phyloP scores from a whole-genome alignment of 768 basidiomycete genomes.

The Crepidotus variabilis region DNA sequence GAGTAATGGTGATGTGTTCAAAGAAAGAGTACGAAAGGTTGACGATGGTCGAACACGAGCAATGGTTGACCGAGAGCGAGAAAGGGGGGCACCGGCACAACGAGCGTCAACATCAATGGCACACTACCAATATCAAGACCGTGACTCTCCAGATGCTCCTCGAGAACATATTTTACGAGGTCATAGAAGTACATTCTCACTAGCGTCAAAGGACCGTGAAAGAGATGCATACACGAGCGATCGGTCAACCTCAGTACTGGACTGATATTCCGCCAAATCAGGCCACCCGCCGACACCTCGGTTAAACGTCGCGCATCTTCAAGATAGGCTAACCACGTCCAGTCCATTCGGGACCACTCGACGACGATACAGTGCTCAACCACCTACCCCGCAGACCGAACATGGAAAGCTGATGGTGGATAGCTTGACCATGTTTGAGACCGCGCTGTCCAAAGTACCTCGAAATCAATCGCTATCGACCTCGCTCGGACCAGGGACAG shows the following conservation, averaged over 20 bases:
- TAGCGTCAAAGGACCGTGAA: slow-evolving; percentile 20
- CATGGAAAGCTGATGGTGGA: slow-evolving; percentile 73
- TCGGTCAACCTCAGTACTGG: slow-evolving; percentile 17
- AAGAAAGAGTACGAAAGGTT: slow-evolving; percentile 22
- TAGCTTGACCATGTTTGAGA: slow-evolving; percentile 65
- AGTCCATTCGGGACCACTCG: slow-evolving; percentile 21
- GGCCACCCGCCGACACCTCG: slow-evolving; percentile 11
- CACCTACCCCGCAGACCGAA: slow-evolving; percentile 35
- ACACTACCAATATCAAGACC: slow-evolving; percentile 34
- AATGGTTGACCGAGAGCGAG: slow-evolving; percentile 14
- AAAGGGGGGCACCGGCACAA: slow-evolving; percentile 24
- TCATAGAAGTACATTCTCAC: slow-evolving; percentile 37
- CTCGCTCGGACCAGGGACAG: slow-evolving; percentile 6
- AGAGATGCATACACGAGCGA: slow-evolving; percentile 5
- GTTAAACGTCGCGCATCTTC: slow-evolving; percentile 16
- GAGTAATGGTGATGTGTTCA: slow-evolving; percentile 21
- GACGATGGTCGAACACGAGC: slow-evolving; percentile 20
- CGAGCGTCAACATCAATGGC: slow-evolving; percentile 55
- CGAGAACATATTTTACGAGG: slow-evolving; percentile 28
- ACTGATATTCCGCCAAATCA: slow-evolving; percentile 14
- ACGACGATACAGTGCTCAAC: slow-evolving; percentile 17
- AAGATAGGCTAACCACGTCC: slow-evolving; percentile 15
- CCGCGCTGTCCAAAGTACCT: slow-evolving; percentile 55
- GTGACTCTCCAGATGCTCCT: slow-evolving; percentile 14
- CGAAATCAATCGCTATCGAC: neutral